These are phyloP conservation scores for Tetrahymena borealis DNA, from an alignment of 73 alveolate species.

Conservation along the genomic window DNA sequence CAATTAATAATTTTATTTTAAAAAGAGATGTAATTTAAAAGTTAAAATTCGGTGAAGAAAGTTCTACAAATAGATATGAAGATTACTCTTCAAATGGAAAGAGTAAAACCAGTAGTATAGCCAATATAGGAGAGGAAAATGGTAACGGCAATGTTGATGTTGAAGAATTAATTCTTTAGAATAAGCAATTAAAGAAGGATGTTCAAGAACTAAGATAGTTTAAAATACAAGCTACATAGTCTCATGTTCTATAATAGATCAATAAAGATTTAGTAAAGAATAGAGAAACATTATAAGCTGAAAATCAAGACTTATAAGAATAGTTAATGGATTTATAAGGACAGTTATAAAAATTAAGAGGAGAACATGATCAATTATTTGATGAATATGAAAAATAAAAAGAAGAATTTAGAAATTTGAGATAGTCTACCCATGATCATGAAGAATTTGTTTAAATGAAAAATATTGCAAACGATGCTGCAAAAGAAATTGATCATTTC, in stretches of 20 bases:
- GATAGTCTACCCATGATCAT: background rate
- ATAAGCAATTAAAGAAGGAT: background rate
- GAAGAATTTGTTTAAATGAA: background rate
- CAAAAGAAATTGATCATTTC: background rate
- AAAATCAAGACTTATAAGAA: background rate
- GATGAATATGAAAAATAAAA: background rate
- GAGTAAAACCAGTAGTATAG: background rate
- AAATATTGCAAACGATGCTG: background rate
- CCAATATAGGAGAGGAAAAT: background rate
- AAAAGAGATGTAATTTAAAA: background rate
- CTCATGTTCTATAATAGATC: background rate
- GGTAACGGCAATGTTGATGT: background rate
- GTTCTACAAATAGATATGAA: background rate
- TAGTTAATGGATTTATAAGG: background rate
- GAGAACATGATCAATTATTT: background rate
- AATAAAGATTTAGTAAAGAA: background rate
- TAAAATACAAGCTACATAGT: background rate
- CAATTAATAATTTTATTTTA: background rate
- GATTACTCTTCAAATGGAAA: background rate
- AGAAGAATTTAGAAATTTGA: background rate
- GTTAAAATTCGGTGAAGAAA: background rate
- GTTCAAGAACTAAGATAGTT: background rate
- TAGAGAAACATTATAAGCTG: background rate
- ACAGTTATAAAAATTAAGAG: background rate
- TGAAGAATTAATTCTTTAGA: background rate